Evolutionary conservation across 1,284 basidiomycete species (phyloP), one percentile per base, ranked within the genome.

Genomic region (Trichosporon asahii): DNA sequence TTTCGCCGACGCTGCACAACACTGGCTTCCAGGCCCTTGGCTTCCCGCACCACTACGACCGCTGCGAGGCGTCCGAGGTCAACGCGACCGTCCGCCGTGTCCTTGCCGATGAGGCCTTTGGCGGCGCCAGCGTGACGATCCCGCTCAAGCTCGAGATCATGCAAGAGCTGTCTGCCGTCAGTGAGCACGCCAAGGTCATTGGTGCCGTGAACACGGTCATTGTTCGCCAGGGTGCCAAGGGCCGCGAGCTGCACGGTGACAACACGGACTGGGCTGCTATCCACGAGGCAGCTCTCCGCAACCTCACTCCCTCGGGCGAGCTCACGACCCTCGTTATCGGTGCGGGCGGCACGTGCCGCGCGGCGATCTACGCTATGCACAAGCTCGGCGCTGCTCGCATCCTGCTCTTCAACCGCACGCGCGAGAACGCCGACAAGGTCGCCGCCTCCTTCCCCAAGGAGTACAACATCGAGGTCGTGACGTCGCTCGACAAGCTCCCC

Each of bases 191-290:
- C 0, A 85, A 89, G 75, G 85, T 88, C 3, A 94, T 98, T 70
- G 95, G 95, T 0, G 95, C 95, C 0, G 93, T 97, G 75, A 97
- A 98, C 83, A 98, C 95, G 27, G 88, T 97, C 79, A 87, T 95
- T 23, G 90, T 91, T 7, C 76, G 76, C 53, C 71, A 75, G 37
- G 78, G 75, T 37, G 79, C 83, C 2, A 85, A 86, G 66, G 88
- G 88, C 0, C 84, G 85, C 2, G 82, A 85, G 27, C 85, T 98
- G 33, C 85, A 88, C 65, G 95, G 95, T 1, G 94, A 97, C 78
- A 98, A 98, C 84, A 96, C 94, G 0, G 95, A 97, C 80, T 97
- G 94, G 90, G 83, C 91, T 65, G 95, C 93, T 0, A 95, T 98
- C 74, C 86, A 86, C 29, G 85, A 89, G 23, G 87, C 88, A 61